Evolutionary conservation across 495 filamentous ascomycete species (phyloP), one percentile per base, ranked within the genome.

Genomic region (Staphylotrichum tortipilum): DNA sequence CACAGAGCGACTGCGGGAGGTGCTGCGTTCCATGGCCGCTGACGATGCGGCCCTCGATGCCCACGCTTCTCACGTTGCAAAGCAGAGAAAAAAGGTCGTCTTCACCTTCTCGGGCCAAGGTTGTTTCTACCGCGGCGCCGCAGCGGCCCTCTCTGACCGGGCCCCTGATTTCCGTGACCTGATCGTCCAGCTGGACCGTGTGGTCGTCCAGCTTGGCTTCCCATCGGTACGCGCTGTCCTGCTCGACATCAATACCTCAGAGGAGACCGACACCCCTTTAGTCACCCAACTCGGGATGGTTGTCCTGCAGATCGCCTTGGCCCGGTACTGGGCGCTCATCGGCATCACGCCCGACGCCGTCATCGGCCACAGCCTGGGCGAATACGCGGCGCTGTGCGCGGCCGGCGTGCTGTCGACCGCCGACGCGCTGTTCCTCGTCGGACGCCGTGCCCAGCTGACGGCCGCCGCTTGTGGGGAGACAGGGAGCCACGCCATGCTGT

Each of bases 231-330:
- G 85, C n/a, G 68, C 80, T 14, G 70, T 89, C 10, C 71, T 95
- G 26, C 75, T 83, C 44, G 83, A 81, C 18, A 80, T 64, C 39
- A n/a, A n/a, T 76, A 77, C 41, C 62, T 72, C 1, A 72, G 75
- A 45, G 72, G 79, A 8, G 66, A 76, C 36, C 71, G 78, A 24
- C 68, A 89, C 14, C 82, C 84, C 89, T 4, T 76, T 88, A 18
- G 77, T 87, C 15, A 81, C 86, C 7, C 89, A 95, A 60, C 74
- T 94, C 23, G 86, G 83, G 15, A 76, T 88, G 18, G 79, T 78
- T 15, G 87, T 80, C 52, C 77, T 92, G 49, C 85, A 95, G 64
- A 90, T 94, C 76, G 88, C 89, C 4, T 72, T 94, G 41, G 82
- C 86, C 15, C 80, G 79, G 44, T 78, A 88, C 47, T 95, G 89